A percentile compares a stretch with the other conserved stretches of the same genome.
These are phyloP conservation scores for Luvunga scandens DNA, from an alignment of 345 rosid species.

Conservation along the genomic window DNA sequence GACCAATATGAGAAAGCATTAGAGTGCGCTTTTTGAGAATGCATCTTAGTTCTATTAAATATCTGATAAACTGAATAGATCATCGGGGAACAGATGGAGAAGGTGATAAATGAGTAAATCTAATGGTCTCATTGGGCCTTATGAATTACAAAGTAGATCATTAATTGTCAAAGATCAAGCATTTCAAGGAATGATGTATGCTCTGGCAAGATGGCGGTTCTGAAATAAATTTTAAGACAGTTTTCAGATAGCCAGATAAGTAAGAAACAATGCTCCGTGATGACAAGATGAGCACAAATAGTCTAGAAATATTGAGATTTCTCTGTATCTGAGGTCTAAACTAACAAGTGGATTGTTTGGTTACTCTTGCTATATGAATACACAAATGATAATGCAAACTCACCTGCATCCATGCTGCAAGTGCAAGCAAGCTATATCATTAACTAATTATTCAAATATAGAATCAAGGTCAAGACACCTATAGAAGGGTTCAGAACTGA, in stretches of 20 bases:
- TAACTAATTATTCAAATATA: background rate
- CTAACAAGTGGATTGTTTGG: background rate
- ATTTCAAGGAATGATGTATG: background rate
- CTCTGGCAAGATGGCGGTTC: background rate
- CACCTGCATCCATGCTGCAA: background rate
- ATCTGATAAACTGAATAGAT: background rate
- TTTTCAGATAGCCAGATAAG: background rate
- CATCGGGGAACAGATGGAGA: background rate
- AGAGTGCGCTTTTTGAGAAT: background rate
- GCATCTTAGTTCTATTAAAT: background rate
- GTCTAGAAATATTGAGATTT: background rate
- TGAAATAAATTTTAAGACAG: background rate
- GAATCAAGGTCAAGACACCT: background rate
- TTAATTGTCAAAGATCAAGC: background rate
- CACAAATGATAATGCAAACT: background rate
- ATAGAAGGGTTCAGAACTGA: background rate
- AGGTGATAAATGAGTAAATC: background rate
- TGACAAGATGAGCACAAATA: background rate
- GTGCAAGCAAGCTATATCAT: background rate
- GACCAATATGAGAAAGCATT: background rate
- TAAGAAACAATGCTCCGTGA: conserved; percentile 5
- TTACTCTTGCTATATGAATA: background rate
- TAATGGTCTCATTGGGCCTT: background rate
- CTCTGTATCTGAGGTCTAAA: background rate
- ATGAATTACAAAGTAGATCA: background rate